Percentiles rank a stretch among this genome's conserved stretches.
Conservation (phyloP, 495 filamentous ascomycete species). For the Lentithecium fluviatile region DNA sequence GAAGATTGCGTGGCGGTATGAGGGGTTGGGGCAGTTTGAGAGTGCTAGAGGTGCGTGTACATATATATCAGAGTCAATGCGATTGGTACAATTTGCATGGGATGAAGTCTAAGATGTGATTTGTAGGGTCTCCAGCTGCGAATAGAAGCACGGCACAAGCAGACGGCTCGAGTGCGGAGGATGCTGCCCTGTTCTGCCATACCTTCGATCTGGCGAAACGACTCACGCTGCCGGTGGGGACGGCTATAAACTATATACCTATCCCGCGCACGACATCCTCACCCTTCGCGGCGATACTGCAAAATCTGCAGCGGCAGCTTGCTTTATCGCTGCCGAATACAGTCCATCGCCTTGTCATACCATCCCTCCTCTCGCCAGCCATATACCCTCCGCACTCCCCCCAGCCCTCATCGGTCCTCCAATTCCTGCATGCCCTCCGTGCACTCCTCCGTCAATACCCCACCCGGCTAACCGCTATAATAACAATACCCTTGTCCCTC, state of each 20-base stretch:
- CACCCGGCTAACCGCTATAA: conserved; percentile 65
- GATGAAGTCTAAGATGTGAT: background rate
- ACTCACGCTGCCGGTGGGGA: conserved; percentile 57
- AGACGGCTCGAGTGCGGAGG: background rate
- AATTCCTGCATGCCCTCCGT: conserved; percentile 78
- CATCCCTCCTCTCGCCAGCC: conserved; percentile 77
- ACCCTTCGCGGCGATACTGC: conserved; percentile 64
- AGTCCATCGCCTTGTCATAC: conserved; percentile 82
- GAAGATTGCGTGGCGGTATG: conserved; percentile 99
- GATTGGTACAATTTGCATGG: background rate
- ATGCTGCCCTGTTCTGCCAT: conserved; percentile 65
- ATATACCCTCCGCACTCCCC: conserved; percentile 68
- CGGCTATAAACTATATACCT: conserved; percentile 59
- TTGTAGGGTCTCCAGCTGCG: background rate
- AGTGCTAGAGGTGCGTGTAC: conserved; percentile 53
- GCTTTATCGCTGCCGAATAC: conserved; percentile 54
- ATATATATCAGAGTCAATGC: conserved; percentile 16
- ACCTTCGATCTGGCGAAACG: conserved; percentile 88
- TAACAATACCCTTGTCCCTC: conserved; percentile 77
- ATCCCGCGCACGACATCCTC: conserved; percentile 46
- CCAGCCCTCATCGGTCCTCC: conserved; percentile 69
- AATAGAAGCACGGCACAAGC: conserved; percentile 1
- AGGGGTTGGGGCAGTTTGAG: conserved; percentile 70
- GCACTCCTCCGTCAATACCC: conserved; percentile 68
- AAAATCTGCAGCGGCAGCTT: conserved; percentile 59